Evolutionary conservation across 2,329 filamentous ascomycete species (phyloP).

Genomic region (Cladosporium sp.): DNA sequence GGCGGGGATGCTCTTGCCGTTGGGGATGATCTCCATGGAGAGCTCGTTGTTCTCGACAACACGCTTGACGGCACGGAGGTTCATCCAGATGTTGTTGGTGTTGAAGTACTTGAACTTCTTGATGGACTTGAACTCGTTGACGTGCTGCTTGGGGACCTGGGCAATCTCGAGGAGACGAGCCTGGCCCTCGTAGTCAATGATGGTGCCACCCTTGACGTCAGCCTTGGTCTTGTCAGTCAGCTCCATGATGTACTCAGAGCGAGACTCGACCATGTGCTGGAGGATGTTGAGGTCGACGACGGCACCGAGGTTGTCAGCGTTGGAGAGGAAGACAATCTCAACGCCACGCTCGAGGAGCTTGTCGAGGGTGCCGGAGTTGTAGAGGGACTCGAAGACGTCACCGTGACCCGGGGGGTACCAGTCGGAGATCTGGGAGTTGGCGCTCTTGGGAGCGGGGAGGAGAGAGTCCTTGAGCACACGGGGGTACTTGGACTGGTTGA

Average conservation of each 20-base stretch:
- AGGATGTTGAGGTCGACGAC: constrained; percentile 97
- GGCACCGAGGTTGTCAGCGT: constrained; percentile 96
- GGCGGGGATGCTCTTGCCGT: constrained; percentile 95
- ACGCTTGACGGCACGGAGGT: constrained; percentile 94
- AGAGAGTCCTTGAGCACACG: constrained; percentile 98
- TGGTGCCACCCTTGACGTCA: constrained; percentile 99
- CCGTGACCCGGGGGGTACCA: constrained; percentile 99
- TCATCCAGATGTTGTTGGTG: constrained; percentile 99
- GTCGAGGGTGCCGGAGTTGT: constrained; percentile 98
- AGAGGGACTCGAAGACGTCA: constrained; percentile 98
- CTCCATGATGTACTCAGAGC: constrained; percentile 99
- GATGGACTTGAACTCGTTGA: constrained; percentile 99
- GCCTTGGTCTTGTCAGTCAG: constrained; percentile 99
- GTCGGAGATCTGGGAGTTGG: constrained; percentile 81
- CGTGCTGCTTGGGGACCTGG: constrained; percentile 98
- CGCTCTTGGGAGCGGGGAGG: constrained; percentile 87
- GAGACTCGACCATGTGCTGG: constrained; percentile 98
- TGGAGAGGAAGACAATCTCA: constrained; percentile 97
- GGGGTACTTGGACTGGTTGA: constrained; percentile 99
- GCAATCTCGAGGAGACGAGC: constrained; percentile 97
- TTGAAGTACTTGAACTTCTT: constrained; percentile 99
- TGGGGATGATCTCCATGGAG: constrained; percentile 99
- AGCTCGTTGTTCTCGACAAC: constrained; percentile 98
- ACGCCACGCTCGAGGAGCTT: constrained; percentile 92
- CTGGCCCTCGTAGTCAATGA: constrained; percentile 97